Base-by-base conservation (phyloP, 1,284 basidiomycete species). In the Waitea zeae region DNA sequence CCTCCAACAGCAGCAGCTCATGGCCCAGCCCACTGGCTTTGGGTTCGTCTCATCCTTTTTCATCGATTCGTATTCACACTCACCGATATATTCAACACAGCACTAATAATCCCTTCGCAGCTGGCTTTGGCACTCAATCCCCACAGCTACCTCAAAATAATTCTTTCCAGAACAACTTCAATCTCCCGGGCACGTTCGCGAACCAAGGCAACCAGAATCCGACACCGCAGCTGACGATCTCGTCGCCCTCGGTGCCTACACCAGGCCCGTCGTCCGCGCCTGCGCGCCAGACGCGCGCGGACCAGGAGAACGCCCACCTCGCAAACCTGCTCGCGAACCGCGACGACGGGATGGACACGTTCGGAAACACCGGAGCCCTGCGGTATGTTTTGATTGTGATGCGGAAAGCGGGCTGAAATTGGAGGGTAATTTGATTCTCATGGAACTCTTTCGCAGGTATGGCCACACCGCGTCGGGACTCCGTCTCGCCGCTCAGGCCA, bases 61-160 rank as follows among this genome's bases (percentile, higher is more conserved):
- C 3, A 20, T 20, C 33, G 2, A 7, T 30, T 26, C 26, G 9
- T 34, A 34, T 32, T 19, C 12, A 29, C 38, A 9, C 22, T 26
- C 22, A 26, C 7, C n/a, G 22, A n/a, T 19, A 5, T 11, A 30
- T 30, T n/a, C n/a, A n/a, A 11, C 3, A 11, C 38, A 88, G 89
- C 12, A 86, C 87, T 30, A 97, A 97, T 65, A 97, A 97, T 52
- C 92, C 92, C 1, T 96, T 95, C 49, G 82, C 81, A n/a, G 1
- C 67, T 62, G 2, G 17, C n/a, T n/a, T n/a, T n/a, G n/a, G n/a
- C n/a, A n/a, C n/a, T n/a, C 24, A 44, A 2, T 30, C 40, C 22
- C 28, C 42, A 2, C 20, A 32, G 17, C 17, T 5, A 36, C 39
- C 17, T 5, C 34, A 36, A 5, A 49, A 30, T 54, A 58, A 54